These are phyloP conservation scores for Camelina neglecta DNA, from an alignment of 345 rosid genomes.

Conservation along the genomic window DNA sequence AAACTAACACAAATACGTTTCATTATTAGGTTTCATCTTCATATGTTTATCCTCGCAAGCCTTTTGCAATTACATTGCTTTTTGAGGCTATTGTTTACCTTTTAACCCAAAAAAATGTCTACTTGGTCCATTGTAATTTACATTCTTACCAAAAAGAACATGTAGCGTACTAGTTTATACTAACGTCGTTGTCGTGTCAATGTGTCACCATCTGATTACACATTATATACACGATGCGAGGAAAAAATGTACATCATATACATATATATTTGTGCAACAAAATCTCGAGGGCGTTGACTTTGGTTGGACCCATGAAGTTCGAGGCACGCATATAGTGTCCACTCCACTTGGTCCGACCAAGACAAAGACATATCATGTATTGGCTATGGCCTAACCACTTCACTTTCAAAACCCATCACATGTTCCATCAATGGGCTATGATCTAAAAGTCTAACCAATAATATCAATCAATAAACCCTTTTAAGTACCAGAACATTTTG, in stretches of 20 bases:
- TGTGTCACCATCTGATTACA: neutral
- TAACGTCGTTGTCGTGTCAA: neutral
- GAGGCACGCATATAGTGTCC: constrained; percentile 37
- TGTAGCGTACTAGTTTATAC: neutral
- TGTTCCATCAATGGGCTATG: constrained; percentile 32
- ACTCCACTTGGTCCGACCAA: constrained; percentile 46
- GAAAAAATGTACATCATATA: neutral
- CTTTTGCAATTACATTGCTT: neutral
- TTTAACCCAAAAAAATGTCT: too few species aligned
- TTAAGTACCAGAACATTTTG: neutral
- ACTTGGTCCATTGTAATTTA: neutral
- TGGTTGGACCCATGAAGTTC: constrained; percentile 31
- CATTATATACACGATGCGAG: neutral
- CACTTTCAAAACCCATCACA: constrained; percentile 41
- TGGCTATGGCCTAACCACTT: constrained; percentile 43
- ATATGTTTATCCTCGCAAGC: constrained; percentile 19
- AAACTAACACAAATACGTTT: neutral
- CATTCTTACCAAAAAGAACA: neutral
- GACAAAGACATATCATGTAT: constrained; percentile 42
- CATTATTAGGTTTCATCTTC: neutral
- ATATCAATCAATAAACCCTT: constrained; percentile 17
- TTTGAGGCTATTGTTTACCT: neutral
- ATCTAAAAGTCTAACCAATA: constrained; percentile 29
- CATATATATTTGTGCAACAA: constrained; percentile 11
- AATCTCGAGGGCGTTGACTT: constrained; percentile 44